phyloP scores from a whole-genome alignment of 2,329 filamentous ascomycete genomes.

The Bipolaris oryzae region DNA sequence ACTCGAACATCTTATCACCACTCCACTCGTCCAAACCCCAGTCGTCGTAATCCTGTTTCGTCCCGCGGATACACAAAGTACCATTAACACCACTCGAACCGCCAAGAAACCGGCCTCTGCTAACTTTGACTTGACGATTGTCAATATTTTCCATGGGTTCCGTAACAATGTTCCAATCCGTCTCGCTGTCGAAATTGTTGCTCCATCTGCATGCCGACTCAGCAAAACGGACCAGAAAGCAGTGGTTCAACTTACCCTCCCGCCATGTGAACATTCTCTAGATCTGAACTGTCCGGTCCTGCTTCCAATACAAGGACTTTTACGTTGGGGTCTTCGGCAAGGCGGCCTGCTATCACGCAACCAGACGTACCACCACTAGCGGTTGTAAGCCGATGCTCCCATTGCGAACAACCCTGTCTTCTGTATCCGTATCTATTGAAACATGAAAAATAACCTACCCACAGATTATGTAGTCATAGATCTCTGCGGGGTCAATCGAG shows the following conservation, averaged over 20 bases:
- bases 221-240: neutral
- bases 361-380: conserved; percentile 56
- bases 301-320: conserved; percentile 56
- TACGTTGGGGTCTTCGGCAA: conserved; percentile 53
- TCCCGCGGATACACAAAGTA: conserved; percentile 57
- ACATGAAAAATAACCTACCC: conserved; percentile 17
- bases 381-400: neutral
- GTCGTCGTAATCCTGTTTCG: conserved; percentile 60
- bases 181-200: conserved; percentile 56
- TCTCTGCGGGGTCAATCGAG: conserved; percentile 23
- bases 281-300: conserved; percentile 52
- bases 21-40: conserved; percentile 63
- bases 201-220: conserved; percentile 42
- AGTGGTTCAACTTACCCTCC: conserved; percentile 44
- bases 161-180: conserved; percentile 60
- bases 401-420: neutral
- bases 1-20: conserved; percentile 62
- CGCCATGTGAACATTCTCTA: conserved; percentile 60
- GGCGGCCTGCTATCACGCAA: conserved; percentile 56
- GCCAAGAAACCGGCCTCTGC: conserved; percentile 58
- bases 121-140: conserved; percentile 55
- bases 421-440: rapidly evolving
- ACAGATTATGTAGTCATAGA: conserved; percentile 37
- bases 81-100: conserved; percentile 59
- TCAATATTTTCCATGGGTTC: conserved; percentile 50